phyloP scores from a whole-genome alignment of 1,284 basidiomycete species.

The Marasmius sp. region DNA sequence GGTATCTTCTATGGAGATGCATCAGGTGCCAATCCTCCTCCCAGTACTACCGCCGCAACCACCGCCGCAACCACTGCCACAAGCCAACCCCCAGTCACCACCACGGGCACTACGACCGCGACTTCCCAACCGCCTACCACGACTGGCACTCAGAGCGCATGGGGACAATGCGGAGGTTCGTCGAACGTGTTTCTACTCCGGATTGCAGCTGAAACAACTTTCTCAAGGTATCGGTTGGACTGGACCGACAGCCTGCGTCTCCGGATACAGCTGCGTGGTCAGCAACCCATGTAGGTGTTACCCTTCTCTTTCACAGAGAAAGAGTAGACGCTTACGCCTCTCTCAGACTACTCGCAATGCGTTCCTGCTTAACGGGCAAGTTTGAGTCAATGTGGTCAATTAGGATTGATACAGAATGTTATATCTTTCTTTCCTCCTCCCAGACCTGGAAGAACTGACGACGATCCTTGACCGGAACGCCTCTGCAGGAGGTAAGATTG shows the following conservation, averaged over 20 bases:
- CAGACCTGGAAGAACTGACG: conserved; percentile 45
- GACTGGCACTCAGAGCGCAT: conserved; percentile 22
- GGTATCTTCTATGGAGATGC: conserved; percentile 63
- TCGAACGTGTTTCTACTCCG: neutral
- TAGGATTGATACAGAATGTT: conserved; percentile 11
- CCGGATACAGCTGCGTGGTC: conserved; percentile 39
- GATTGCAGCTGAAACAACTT: conserved; percentile 1
- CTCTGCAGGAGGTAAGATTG: conserved; percentile 67
- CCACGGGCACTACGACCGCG: conserved; percentile 14
- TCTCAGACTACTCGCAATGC: conserved; percentile 48
- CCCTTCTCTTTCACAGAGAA: neutral
- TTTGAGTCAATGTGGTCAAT: neutral
- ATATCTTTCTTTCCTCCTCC: conserved; percentile 31
- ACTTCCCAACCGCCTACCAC: conserved; percentile 10
- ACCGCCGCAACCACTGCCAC: neutral
- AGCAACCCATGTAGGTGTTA: conserved; percentile 41
- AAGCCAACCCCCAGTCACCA: conserved; percentile 13
- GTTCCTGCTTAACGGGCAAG: conserved; percentile 27
- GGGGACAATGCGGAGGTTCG: conserved; percentile 48
- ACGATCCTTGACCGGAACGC: conserved; percentile 56
- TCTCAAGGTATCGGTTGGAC: conserved; percentile 37
- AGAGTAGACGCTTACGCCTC: neutral
- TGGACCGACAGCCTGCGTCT: conserved; percentile 43
- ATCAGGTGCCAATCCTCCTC: conserved; percentile 37
- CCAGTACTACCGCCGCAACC: conserved; percentile 25